phyloP scores from a whole-genome alignment of 169 alveolate genomes.

The Babesia ovis region DNA sequence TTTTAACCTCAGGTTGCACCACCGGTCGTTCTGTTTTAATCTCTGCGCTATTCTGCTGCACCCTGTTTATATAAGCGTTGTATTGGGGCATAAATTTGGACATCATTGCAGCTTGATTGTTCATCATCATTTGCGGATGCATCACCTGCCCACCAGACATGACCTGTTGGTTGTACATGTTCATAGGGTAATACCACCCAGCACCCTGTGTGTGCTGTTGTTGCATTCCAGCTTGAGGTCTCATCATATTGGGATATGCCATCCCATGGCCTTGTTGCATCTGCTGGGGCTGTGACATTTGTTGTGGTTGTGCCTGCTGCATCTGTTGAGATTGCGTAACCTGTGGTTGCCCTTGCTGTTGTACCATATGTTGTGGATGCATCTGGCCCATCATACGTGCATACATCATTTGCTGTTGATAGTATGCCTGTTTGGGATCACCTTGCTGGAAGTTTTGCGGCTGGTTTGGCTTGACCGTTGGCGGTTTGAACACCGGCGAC shows the following conservation, averaged over 20 bases:
- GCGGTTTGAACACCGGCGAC: conserved; percentile 4
- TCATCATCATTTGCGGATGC: conserved; percentile 62
- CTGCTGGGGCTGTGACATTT: conserved; percentile 13
- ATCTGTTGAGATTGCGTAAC: conserved; percentile 17
- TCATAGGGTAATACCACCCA: conserved; percentile 32
- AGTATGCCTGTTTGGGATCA: conserved; percentile 34
- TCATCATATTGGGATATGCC: conserved; percentile 24
- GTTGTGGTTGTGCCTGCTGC: conserved; percentile 26
- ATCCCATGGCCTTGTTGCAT: conserved; percentile 15
- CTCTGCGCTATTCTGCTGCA: conserved; percentile 29
- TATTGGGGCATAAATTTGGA: conserved; percentile 68
- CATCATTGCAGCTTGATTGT: conserved; percentile 45
- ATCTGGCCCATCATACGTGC: conserved; percentile 31
- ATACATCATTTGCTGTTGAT: conserved; percentile 40
- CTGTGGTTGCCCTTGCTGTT: conserved; percentile 36
- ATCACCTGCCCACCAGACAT: conserved; percentile 48
- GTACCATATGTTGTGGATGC: conserved; percentile 32
- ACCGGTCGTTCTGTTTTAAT: conserved; percentile 21
- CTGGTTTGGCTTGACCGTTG: not conserved
- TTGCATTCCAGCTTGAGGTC: conserved; percentile 40
- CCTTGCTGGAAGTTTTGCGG: conserved; percentile 4
- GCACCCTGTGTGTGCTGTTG: conserved; percentile 43
- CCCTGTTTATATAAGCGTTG: conserved; percentile 62
- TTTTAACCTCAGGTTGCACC: conserved; percentile 15
- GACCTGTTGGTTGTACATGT: conserved; percentile 34